Evolutionary conservation across 179 eudicot genomes (phyloP).

Genomic region (Silene noctiflora): DNA sequence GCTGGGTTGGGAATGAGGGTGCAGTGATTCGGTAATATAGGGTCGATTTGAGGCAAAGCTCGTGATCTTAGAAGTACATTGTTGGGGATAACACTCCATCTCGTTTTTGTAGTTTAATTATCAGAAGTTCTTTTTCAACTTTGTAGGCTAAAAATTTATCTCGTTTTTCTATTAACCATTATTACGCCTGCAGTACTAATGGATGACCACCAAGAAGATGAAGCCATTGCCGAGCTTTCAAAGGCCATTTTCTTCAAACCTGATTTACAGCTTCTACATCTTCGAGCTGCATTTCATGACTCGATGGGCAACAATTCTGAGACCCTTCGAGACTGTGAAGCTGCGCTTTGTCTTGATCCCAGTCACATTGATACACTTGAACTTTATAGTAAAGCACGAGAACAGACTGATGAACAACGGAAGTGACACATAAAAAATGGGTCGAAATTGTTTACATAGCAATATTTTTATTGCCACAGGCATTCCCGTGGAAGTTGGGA

Average conservation of each 20-base stretch:
- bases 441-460: constrained; percentile 12
- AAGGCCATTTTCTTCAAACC: constrained; percentile 77
- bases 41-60: too few species aligned
- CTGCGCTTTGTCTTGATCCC: constrained; percentile 85
- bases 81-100: neutral
- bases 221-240: constrained; percentile 75
- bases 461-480: constrained; percentile 21
- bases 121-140: neutral
- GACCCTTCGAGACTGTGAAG: constrained; percentile 70
- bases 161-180: constrained; percentile 13
- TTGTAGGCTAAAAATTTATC: neutral
- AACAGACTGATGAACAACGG: constrained; percentile 35
- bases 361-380: constrained; percentile 63
- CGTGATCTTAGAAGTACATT: too few species aligned
- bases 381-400: constrained; percentile 51
- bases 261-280: constrained; percentile 78
- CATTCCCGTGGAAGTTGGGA: constrained; percentile 15
- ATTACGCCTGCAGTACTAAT: constrained; percentile 56
- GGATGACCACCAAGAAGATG: constrained; percentile 88
- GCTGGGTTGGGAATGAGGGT: too few species aligned
- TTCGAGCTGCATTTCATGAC: constrained; percentile 90
- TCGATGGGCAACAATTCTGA: constrained; percentile 65
- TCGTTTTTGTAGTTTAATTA: neutral
- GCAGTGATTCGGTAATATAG: too few species aligned
- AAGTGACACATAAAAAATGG: constrained; percentile 12